Evolutionary conservation across 768 basidiomycete species (phyloP), one percentile per base, ranked within the genome.

Genomic region (Tephrocybe sp.): DNA sequence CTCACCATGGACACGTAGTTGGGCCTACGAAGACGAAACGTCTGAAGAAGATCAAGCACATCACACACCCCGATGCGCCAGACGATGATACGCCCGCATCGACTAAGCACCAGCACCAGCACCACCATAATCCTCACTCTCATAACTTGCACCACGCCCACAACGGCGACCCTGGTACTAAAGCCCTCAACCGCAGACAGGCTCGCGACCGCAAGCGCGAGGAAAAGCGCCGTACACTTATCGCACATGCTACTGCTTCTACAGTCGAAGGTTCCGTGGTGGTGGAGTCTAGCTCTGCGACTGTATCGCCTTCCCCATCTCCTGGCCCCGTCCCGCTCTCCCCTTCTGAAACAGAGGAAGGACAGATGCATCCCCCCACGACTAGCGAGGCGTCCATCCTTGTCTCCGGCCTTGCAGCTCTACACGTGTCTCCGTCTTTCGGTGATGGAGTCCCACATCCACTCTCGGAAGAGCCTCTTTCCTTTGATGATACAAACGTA

Each of bases 161-260:
- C 27, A 34, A 34, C 33, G 33, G 4, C 24, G 27, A n/a, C 13
- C 8, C 43, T 21, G 18, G 21, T 33, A 33, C 67, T 0, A 69
- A 77, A 61, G 60, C 68, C 1, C 59, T 62, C 23, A 67, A 66
- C 10, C 71, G 77, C 13, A 71, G 75, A 15, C 65, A 73, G 42
- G 71, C 67, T 23, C 73, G 80, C 30, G 82, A 84, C 55, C 73
- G 71, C 49, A 72, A 71, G 47, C 67, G 77, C 18, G 81, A 82
- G 45, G 73, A 77, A 52, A 77, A 76, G 48, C 57, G 66, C 30
- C 68, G 61, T 55, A 65, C 64, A 0, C 52, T 73, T 50, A 57
- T 70, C 52, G 58, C 61, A 9, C 60, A 61, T 43, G 67, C 71
- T 23, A 24, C 57, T 47, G 51, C 30, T 29, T 41, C 52, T 11